Conservation (phyloP, 225 moss, liverwort and hornwort species). For the Sphagnum contortum region DNA sequence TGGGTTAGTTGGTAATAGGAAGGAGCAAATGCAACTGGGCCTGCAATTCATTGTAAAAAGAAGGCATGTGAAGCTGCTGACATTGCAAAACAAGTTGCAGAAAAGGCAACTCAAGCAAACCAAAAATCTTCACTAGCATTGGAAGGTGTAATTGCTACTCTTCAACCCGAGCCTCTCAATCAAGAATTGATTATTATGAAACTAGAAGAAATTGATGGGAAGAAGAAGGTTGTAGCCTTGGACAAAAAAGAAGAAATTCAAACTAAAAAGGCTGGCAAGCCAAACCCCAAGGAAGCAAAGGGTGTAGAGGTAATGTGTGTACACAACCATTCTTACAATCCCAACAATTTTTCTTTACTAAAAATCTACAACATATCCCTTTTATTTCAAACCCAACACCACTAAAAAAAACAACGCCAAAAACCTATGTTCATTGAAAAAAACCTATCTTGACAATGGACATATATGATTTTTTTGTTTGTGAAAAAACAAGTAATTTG, state of each 20-base stretch:
- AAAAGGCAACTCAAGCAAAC: slow-evolving; percentile 23
- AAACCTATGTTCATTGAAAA: too few relatives aligned
- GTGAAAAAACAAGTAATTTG: too few relatives aligned
- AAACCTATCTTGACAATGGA: too few relatives aligned
- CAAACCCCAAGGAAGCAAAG: background rate
- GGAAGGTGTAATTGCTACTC: slow-evolving; percentile 29
- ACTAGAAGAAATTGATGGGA: too few relatives aligned
- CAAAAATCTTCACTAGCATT: slow-evolving; percentile 29
- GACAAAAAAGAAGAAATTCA: slow-evolving; percentile 4
- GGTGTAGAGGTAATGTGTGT: too few relatives aligned
- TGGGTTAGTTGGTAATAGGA: slow-evolving; percentile 9
- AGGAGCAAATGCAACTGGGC: slow-evolving; percentile 8
- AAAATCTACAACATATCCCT: too few relatives aligned
- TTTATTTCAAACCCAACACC: too few relatives aligned
- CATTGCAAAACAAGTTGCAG: slow-evolving; percentile 24
- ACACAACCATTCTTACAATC: slow-evolving; percentile 1
- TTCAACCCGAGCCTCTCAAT: slow-evolving; percentile 11
- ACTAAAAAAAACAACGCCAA: too few relatives aligned
- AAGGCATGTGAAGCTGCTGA: slow-evolving; percentile 35
- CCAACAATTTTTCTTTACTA: too few relatives aligned
- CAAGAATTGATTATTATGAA: too few relatives aligned
- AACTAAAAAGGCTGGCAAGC: slow-evolving; percentile 12
- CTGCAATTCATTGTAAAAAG: slow-evolving; percentile 42
- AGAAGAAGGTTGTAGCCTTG: too few relatives aligned
- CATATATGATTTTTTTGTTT: too few relatives aligned